Evolutionary conservation across 2,329 filamentous ascomycete species (phyloP).

Genomic region (Talaromyces sp.): DNA sequence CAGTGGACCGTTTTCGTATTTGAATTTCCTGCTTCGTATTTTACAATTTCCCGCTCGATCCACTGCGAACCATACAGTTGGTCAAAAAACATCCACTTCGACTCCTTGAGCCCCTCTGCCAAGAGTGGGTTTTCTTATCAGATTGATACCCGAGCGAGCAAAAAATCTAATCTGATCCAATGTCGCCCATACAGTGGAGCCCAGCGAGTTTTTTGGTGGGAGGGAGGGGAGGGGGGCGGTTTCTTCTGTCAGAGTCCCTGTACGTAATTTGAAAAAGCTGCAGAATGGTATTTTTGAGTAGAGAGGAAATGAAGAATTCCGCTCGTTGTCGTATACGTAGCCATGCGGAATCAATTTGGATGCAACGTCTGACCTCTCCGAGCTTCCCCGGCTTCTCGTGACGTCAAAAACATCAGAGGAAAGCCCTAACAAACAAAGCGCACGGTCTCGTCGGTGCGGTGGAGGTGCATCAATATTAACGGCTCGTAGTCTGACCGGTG

Average conservation of each 20-base stretch:
- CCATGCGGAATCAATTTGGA: neutral
- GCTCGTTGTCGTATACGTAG: neutral
- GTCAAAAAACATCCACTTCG: neutral
- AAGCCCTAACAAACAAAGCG: neutral
- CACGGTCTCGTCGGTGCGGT: too few relatives aligned
- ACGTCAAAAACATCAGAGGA: too few relatives aligned
- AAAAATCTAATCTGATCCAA: neutral
- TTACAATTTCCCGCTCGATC: neutral
- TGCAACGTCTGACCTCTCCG: neutral
- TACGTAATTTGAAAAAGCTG: neutral
- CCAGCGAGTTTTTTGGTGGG: too few relatives aligned
- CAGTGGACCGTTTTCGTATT: too few relatives aligned
- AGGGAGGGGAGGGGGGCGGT: too few relatives aligned
- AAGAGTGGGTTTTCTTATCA: neutral
- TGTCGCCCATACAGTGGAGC: neutral
- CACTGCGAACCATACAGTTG: neutral
- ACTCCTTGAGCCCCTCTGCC: too few relatives aligned
- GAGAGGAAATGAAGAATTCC: neutral
- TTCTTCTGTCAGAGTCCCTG: neutral
- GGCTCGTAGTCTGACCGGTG: neutral
- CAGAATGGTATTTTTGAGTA: neutral
- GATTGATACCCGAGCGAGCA: neutral
- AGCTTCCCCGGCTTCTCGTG: neutral
- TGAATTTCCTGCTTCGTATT: too few relatives aligned
- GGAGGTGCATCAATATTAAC: neutral